Evolutionary conservation across 129 eudicot species (phyloP).

Genomic region (Mikania micrantha): DNA sequence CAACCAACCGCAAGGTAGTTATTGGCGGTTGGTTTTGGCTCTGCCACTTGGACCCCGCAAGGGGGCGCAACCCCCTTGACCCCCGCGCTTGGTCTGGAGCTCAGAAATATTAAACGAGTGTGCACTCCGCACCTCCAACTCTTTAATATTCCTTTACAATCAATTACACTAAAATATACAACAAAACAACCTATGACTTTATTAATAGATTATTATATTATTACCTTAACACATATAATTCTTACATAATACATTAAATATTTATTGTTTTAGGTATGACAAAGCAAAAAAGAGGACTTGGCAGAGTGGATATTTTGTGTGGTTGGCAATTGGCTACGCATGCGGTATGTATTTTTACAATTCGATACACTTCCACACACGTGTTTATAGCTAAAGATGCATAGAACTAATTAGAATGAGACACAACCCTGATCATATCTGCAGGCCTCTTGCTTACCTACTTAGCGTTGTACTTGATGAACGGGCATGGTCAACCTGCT

Average conservation of each 20-base stretch:
- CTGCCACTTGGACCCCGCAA: too few species aligned
- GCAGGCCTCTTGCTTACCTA: conserved; percentile 68
- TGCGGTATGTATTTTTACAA: conserved; percentile 50
- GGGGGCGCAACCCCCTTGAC: too few species aligned
- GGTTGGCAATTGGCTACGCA: conserved; percentile 82
- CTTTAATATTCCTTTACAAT: too few species aligned
- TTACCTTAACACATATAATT: background rate
- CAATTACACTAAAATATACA: too few species aligned
- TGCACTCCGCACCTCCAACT: too few species aligned
- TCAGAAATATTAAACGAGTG: too few species aligned
- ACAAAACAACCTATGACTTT: too few species aligned
- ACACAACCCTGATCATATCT: background rate
- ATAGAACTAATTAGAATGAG: background rate
- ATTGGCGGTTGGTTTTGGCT: too few species aligned
- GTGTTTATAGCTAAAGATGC: background rate
- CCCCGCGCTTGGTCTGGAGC: too few species aligned
- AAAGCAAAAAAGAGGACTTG: conserved; percentile 49
- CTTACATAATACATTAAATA: background rate
- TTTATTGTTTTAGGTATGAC: conserved; percentile 61
- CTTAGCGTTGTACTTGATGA: conserved; percentile 72
- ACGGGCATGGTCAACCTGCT: conserved; percentile 98
- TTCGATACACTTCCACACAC: conserved; percentile 3
- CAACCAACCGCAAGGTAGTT: too few species aligned
- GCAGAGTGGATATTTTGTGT: conserved; percentile 62
- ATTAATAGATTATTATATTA: background rate